Evolutionary conservation across 352 stramenopile genomes (phyloP), one percentile per base, ranked within the genome.

Genomic region (Phytophthora tubulina): DNA sequence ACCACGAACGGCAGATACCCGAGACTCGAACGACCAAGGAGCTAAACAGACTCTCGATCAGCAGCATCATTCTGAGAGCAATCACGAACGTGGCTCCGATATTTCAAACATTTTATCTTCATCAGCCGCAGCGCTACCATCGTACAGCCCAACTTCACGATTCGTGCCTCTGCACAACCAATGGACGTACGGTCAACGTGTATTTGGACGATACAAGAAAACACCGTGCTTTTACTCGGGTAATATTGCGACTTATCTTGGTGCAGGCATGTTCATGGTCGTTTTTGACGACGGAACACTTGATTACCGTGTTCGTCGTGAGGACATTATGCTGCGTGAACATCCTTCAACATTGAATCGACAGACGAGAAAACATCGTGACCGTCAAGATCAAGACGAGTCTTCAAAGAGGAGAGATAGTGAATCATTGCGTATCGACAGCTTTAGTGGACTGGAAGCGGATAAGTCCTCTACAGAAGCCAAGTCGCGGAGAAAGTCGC

Each of bases 201-300:
- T 94, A 31, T 85, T 94, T 17, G 86, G 80, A 6, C 81, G 86
- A 49, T 91, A 92, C 71, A 86, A 84, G 59, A 84, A 78, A 55
- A 94, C 83, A 3, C 80, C 86, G n/a, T 92, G 83, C 61, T 94
- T 93, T 31, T 90, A 89, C 64, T 93, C 86, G 4, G 86, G 85
- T 33, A 92, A 92, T 57, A 90, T 94, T 49, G 86, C 86, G 3
- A 92, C 86, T 3, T 93, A 93, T 68, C 73, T 94, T 0, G 85
- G 85, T 1, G 72, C 65, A 3, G 84, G 82, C 0, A 63, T 92
- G 42, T 94, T 94, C 60, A 94, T 94, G 85, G 58, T 94, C 13
- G 81, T 94, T 17, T 93, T 92, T 63, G 86, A 94, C 48, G 86
- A 94, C 60, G 86, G 86, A 33, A 86, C 83, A 31, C 64, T 93